A percentile compares a stretch with the other conserved stretches of the same genome.
Evolutionary conservation across 352 stramenopile genomes (phyloP).

Genomic region (Globisporangium uncinulatum): DNA sequence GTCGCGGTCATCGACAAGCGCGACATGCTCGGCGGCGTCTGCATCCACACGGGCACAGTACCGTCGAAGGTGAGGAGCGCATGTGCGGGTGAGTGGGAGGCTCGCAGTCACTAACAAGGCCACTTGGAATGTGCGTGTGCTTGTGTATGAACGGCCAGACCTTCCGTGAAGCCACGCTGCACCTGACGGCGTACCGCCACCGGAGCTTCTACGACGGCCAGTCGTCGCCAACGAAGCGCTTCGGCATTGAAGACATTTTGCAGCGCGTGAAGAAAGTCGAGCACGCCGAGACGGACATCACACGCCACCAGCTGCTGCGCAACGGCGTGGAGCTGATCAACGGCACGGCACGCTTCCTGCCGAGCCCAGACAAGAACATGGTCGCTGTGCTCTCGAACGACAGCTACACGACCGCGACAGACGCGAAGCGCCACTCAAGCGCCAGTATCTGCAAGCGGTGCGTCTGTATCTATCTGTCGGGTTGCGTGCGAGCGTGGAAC

Average conservation of each 20-base stretch:
- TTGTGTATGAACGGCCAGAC: conserved; percentile 32
- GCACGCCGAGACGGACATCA: conserved; percentile 80
- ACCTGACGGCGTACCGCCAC: conserved; percentile 86
- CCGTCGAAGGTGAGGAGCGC: conserved; percentile 57
- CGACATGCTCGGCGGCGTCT: conserved; percentile 86
- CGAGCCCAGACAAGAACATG: conserved; percentile 61
- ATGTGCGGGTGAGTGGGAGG: too few relatives aligned
- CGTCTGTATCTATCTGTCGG: not conserved
- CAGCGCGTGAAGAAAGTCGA: conserved; percentile 83
- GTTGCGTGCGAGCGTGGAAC: not conserved
- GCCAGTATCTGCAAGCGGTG: conserved; percentile 85
- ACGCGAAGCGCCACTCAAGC: conserved; percentile 62
- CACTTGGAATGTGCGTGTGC: too few relatives aligned
- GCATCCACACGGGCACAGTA: conserved; percentile 86
- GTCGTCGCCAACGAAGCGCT: conserved; percentile 57
- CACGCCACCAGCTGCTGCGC: conserved; percentile 72
- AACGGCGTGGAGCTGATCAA: conserved; percentile 79
- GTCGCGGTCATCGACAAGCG: conserved; percentile 88
- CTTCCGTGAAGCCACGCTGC: conserved; percentile 86
- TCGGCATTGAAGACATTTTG: conserved; percentile 79
- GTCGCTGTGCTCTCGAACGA: conserved; percentile 83
- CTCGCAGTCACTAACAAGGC: too few relatives aligned
- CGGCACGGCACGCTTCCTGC: conserved; percentile 74
- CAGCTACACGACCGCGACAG: conserved; percentile 70
- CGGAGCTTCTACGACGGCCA: conserved; percentile 84